Percentiles rank a stretch among this genome's conserved stretches.
Evolutionary conservation across 768 basidiomycete genomes (phyloP).

Genomic region (Phylloporus sp.): DNA sequence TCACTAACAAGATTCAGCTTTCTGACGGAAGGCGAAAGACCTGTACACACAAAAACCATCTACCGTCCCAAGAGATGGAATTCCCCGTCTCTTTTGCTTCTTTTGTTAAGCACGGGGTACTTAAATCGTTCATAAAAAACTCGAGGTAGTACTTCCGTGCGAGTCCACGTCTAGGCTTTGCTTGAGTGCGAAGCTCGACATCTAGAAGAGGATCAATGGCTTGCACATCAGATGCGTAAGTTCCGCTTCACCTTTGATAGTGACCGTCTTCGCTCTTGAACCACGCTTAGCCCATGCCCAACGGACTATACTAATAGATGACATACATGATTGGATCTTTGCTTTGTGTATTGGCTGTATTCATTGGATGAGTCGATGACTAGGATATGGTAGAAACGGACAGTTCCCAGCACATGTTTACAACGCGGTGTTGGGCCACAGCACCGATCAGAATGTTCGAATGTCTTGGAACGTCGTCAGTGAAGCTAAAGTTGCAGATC

Average conservation of each 20-base stretch:
- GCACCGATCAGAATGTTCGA: too few species aligned
- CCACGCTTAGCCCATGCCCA: neutral
- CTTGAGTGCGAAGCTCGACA: constrained; percentile 3
- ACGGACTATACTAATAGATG: too few species aligned
- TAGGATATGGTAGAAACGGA: too few species aligned
- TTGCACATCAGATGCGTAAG: fast-evolving
- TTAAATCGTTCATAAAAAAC: neutral
- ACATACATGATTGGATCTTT: too few species aligned
- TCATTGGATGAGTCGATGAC: too few species aligned
- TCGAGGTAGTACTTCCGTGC: neutral
- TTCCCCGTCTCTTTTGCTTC: neutral
- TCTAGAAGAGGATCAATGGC: neutral
- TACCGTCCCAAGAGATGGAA: neutral
- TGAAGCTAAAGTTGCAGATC: too few species aligned
- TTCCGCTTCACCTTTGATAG: constrained; percentile 5
- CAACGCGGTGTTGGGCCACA: too few species aligned
- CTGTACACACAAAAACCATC: neutral
- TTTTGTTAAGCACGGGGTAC: neutral
- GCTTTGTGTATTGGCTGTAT: too few species aligned
- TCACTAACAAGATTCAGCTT: neutral
- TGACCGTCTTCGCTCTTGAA: constrained; percentile 1
- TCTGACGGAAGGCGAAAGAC: neutral
- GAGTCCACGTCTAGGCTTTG: neutral
- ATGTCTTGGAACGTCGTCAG: too few species aligned
- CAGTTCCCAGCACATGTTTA: too few species aligned